Evolutionary conservation across 2,329 filamentous ascomycete species (phyloP).

Genomic region (Cryphonectria japonica): DNA sequence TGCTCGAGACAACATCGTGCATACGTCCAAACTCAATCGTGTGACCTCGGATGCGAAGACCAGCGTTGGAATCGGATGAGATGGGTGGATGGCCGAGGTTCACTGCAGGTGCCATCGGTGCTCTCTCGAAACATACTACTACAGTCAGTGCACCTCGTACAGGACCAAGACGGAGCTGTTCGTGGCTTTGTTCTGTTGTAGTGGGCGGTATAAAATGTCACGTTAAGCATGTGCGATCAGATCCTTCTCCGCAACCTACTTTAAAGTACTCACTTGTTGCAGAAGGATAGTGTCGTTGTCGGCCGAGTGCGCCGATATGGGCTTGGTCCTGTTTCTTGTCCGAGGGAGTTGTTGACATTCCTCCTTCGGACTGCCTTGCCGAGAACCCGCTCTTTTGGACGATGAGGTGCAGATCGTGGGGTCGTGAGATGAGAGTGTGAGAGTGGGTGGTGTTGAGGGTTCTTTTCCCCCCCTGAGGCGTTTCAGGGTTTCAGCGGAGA

Average conservation of each 20-base stretch:
- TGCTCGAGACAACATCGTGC: conserved; percentile 17
- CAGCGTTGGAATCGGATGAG: background rate
- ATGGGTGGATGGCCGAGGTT: background rate
- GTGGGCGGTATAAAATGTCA: conserved; percentile 20
- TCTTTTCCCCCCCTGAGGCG: too few relatives aligned
- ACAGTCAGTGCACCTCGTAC: too few relatives aligned
- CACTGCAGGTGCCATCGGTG: conserved; percentile 13
- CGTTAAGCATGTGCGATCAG: conserved; percentile 8
- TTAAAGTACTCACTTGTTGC: conserved; percentile 11
- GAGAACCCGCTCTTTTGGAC: background rate
- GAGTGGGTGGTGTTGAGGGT: background rate
- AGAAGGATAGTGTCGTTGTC: background rate
- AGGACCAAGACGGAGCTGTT: too few relatives aligned
- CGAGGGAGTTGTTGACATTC: background rate
- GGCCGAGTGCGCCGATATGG: conserved; percentile 13
- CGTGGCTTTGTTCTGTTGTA: background rate
- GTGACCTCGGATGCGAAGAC: conserved; percentile 5
- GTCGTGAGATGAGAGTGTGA: background rate
- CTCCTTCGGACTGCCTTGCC: background rate
- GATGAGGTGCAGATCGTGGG: background rate
- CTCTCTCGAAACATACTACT: conserved; percentile 4
- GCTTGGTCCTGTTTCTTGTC: too few relatives aligned
- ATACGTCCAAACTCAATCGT: conserved; percentile 13
- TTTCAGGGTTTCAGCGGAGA: too few relatives aligned
- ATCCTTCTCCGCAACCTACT: conserved; percentile 16